A percentile compares a stretch with the other conserved stretches of the same genome.
phyloP scores from a whole-genome alignment of 2,329 filamentous ascomycete species.

The Monosporascus sp. region DNA sequence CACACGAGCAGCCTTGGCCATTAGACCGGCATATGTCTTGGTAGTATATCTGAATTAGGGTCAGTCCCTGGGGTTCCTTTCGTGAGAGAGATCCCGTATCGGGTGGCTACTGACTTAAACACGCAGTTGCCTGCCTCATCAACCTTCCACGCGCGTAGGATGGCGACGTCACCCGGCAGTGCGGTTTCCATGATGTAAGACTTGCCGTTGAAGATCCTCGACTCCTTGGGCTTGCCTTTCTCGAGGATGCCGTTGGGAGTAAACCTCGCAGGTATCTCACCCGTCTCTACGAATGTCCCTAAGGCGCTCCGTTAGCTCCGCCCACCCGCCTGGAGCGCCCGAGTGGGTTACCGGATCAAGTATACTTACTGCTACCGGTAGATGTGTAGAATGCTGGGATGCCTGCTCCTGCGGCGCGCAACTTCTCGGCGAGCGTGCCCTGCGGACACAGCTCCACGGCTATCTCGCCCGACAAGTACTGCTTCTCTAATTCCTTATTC shows the following conservation, averaged over 20 bases:
- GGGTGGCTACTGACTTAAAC: conserved; percentile 52
- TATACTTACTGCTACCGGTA: conserved; percentile 56
- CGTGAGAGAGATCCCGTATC: not conserved
- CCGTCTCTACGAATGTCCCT: conserved; percentile 62
- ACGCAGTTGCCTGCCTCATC: conserved; percentile 75
- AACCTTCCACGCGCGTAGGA: conserved; percentile 69
- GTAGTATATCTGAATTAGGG: conserved; percentile 54
- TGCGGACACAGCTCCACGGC: conserved; percentile 73
- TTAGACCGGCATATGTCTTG: conserved; percentile 67
- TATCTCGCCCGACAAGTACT: conserved; percentile 69
- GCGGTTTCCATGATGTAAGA: conserved; percentile 74
- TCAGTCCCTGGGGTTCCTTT: not conserved
- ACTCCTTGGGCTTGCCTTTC: conserved; percentile 61
- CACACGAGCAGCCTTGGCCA: conserved; percentile 74
- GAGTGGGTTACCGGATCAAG: not conserved
- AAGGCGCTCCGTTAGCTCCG: conserved; percentile 7
- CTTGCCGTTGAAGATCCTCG: conserved; percentile 66
- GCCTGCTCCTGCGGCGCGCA: conserved; percentile 67
- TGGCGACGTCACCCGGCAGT: conserved; percentile 69
- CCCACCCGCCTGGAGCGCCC: not conserved
- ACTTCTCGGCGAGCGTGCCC: conserved; percentile 66
- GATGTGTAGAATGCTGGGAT: conserved; percentile 80
- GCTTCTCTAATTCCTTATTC: conserved; percentile 70
- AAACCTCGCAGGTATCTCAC: conserved; percentile 61
- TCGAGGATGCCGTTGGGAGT: conserved; percentile 56